A percentile compares a stretch with the other conserved stretches of the same genome.
Evolutionary conservation across 2,329 filamentous ascomycete genomes (phyloP).

Genomic region (Trichoderma aggressivum): DNA sequence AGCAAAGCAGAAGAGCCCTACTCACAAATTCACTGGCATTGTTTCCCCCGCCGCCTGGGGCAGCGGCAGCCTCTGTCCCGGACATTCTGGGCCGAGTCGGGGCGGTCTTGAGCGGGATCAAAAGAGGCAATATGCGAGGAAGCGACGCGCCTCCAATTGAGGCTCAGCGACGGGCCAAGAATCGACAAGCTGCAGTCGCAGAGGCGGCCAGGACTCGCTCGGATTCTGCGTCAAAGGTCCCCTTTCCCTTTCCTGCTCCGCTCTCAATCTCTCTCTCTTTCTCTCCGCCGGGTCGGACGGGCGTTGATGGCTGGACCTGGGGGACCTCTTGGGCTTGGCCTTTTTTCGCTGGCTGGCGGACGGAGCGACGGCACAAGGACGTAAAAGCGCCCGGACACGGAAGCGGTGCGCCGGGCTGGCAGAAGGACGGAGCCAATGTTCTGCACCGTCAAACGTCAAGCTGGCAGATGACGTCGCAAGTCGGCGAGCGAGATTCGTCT

Average conservation of each 20-base stretch:
- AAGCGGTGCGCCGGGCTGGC: conserved; percentile 1
- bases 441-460: background rate
- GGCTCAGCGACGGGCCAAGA: conserved; percentile 5
- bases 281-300: background rate
- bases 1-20: conserved; percentile 28
- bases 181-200: background rate
- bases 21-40: conserved; percentile 95
- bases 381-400: conserved; percentile 3
- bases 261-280: background rate
- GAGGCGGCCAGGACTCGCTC: background rate
- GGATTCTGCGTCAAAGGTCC: background rate
- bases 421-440: background rate
- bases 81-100: conserved; percentile 30
- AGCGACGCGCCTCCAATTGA: conserved; percentile 18
- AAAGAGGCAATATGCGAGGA: background rate
- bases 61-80: conserved; percentile 31
- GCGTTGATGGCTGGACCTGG: background rate
- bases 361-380: background rate
- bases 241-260: background rate
- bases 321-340: too few species aligned
- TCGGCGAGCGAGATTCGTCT: background rate
- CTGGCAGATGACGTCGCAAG: background rate
- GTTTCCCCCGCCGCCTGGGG: conserved; percentile 54
- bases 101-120: background rate
- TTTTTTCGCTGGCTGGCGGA: background rate